These are phyloP conservation scores for Candida coquimbonensis DNA, from an alignment of 805 yeast species.

Conservation along the genomic window DNA sequence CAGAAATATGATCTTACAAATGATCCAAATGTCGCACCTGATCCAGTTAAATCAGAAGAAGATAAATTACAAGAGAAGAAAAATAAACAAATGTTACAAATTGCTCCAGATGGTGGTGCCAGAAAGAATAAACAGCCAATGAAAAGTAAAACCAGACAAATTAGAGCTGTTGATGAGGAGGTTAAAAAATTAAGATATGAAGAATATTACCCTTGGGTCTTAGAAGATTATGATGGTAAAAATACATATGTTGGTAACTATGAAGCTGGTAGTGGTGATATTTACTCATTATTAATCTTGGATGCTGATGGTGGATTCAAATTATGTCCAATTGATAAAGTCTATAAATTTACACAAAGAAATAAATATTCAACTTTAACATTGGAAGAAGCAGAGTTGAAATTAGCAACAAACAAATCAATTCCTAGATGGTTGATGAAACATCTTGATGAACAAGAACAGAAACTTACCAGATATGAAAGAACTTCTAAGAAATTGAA, in stretches of 20 bases:
- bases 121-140: conserved; percentile 52
- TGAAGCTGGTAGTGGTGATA: conserved; percentile 82
- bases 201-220: conserved; percentile 96
- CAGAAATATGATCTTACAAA: conserved; percentile 4
- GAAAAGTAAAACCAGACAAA: conserved; percentile 80
- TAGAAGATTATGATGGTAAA: conserved; percentile 92
- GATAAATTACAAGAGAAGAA: conserved; percentile 30
- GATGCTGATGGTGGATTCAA: conserved; percentile 61
- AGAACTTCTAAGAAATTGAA: conserved; percentile 39
- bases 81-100: conserved; percentile 43
- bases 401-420: conserved; percentile 71
- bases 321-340: conserved; percentile 92
- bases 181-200: conserved; percentile 85
- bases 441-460: conserved; percentile 63
- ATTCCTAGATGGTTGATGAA: conserved; percentile 96
- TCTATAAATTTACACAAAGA: conserved; percentile 87
- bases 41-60: conserved; percentile 27
- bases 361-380: conserved; percentile 91
- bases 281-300: conserved; percentile 78
- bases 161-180: conserved; percentile 71
- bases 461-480: conserved; percentile 42
- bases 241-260: conserved; percentile 95
- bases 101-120: conserved; percentile 92
- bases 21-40: conserved; percentile 26
- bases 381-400: conserved; percentile 91